Base-by-base conservation (phyloP, 2,329 filamentous ascomycete genomes). In the Colletotrichum phormii region DNA sequence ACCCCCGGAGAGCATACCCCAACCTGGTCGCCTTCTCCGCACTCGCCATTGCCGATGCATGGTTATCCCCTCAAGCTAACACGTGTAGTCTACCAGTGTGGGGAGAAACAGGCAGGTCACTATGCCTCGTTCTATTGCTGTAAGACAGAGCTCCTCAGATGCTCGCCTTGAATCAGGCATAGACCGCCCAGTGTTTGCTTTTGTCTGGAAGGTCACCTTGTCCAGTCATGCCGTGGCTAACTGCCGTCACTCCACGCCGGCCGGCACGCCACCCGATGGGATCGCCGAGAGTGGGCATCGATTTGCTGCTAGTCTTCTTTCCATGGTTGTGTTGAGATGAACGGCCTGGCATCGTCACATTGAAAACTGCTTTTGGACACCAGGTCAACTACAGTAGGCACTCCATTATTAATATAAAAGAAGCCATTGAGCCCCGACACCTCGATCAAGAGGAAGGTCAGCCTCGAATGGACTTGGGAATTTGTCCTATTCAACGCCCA, bases 41-140 rank as follows among this genome's bases (percentile, higher is more conserved):
- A 73, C 55, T 71, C 59, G 63, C 63, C 49, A 55, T 64, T 72
- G 63, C 67, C 67, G 62, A 63, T 72, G 57, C 67, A 73, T 63
- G 67, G 71, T 12, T 5, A 29, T 67, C 63, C 71, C 70, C 67
- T 51, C 15, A 13, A 72, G 60, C 42, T 49, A 22, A 49, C 42
- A 49, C 42, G 42, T 64, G 18, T 61, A 64, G 60, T 61, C 33
- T 24, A 7, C 6, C 12, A 24, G 51, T 53, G 42, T 11, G 42
- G 42, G 71, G 67, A 29, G 71, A 42, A 54, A 49, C 12, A 35
- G 24, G 11, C 57, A 15, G 35, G 15, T n/a, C 8, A 7, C 61
- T 31, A 49, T 57, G n/a, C 18, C 24, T 42, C 22, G 15, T 13
- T 37, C n/a, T 63, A 33, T 49, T 22, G 26, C 13, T 46, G n/a